Base-by-base conservation (phyloP, 2,329 filamentous ascomycete genomes). In the Aspergillus japonicus region DNA sequence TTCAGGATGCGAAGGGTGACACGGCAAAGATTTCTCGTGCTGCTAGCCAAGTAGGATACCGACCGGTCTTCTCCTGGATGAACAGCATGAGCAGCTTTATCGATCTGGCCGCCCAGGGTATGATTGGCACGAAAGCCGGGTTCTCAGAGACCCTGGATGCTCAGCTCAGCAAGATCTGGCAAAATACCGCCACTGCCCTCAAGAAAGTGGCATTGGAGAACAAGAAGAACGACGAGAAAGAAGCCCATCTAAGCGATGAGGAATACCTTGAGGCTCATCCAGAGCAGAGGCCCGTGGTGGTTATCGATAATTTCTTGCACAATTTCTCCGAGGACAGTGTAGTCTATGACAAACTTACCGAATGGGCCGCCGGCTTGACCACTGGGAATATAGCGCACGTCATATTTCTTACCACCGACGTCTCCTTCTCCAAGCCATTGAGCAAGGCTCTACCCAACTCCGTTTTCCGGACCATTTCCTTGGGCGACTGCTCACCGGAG, bases 11-110 rank as follows among this genome's bases (percentile, higher is more conserved):
- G 1, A 87, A 90, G 57, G 93, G 95, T 5, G 95, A 99, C 71
- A 88, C 88, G 7, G 86, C 88, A 2, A 96, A 91, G 0, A 96
- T 99, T 68, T 86, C 86, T 61, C 87, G 89, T 47, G 87, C 95
- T 5, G 95, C 94, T 0, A 79, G 82, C 1, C 87, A 93, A 64
- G 93, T 98, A 52, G 94, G 95, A 8, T 98, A 97, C 72, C 84
- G 90, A 8, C 95, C 95, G 0, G 87, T 99, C 0, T 99, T 99
- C 74, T 96, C 91, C 0, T 98, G 93, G 91, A 90, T 96, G 78
- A 97, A 98, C 75, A 96, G 88, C 70, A 86, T 98, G 65, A 96
- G 91, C 76, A 96, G 92, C 73, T 86, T 97, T 77, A 82, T 96
- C 64, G 95, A 98, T 68, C 84, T 98, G 42, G 95, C 94, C 23